Percentiles rank a stretch among this genome's conserved stretches.
These are phyloP conservation scores for Fusarium mangiferae DNA, from an alignment of 2,329 filamentous ascomycete genomes.

Conservation along the genomic window DNA sequence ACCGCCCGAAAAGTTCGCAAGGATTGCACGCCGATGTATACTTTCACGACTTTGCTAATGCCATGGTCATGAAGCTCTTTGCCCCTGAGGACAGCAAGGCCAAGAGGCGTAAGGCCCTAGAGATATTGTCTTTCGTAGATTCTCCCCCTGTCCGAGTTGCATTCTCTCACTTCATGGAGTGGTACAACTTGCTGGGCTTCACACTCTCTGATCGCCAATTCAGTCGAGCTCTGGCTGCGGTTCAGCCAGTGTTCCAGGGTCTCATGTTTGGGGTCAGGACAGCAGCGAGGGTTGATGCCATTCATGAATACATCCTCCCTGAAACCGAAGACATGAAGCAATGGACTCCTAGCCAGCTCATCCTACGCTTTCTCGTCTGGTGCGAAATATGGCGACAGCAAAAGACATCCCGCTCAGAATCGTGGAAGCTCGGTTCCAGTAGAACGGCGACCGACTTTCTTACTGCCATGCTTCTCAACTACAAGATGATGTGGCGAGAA, in stretches of 20 bases:
- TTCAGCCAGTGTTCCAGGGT: constrained; percentile 18
- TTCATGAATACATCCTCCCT: constrained; percentile 23
- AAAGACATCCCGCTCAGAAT: constrained; percentile 24
- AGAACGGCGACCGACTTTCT: constrained; percentile 36
- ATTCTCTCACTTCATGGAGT: constrained; percentile 30
- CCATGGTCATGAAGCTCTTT: constrained; percentile 24
- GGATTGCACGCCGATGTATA: constrained; percentile 24
- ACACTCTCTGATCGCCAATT: constrained; percentile 3
- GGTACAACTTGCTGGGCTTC: neutral
- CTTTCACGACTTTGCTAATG: constrained; percentile 31
- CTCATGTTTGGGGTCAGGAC: constrained; percentile 36
- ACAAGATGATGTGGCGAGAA: constrained; percentile 34
- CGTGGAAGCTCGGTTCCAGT: constrained; percentile 35
- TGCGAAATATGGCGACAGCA: constrained; percentile 43
- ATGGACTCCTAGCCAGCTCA: constrained; percentile 24
- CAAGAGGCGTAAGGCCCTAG: constrained; percentile 21
- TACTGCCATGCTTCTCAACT: constrained; percentile 38
- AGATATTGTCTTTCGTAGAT: constrained; percentile 38
- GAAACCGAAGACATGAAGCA: neutral
- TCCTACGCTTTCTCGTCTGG: constrained; percentile 41
- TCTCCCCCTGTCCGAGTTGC: constrained; percentile 42
- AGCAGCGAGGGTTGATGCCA: neutral
- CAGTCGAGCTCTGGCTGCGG: constrained; percentile 7
- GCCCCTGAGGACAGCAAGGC: neutral
- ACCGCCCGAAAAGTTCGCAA: constrained; percentile 10